Conservation (phyloP, 129 eudicot genomes). For the Flaveria bidentis region DNA sequence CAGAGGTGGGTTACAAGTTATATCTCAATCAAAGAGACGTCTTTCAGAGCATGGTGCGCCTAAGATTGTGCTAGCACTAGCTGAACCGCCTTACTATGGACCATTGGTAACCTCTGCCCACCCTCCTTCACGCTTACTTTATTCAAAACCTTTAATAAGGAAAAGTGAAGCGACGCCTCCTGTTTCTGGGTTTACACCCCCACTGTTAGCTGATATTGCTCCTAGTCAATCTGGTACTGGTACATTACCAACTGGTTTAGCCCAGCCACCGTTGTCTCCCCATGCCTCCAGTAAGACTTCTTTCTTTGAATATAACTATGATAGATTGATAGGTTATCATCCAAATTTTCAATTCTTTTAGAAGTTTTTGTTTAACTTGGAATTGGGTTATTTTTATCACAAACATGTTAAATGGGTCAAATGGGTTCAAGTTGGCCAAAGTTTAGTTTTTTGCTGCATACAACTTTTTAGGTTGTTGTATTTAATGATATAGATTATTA, state of each 20-base stretch:
- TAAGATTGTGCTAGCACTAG: conserved; percentile 31
- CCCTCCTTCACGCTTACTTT: conserved; percentile 49
- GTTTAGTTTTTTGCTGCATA: conserved; percentile 1
- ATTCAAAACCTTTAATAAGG: conserved; percentile 46
- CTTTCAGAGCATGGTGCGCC: conserved; percentile 43
- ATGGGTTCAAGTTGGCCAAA: not conserved
- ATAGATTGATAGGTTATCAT: not conserved
- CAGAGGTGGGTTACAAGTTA: conserved; percentile 31
- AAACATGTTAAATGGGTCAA: conserved; percentile 1
- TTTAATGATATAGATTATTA: not conserved
- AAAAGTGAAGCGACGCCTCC: conserved; percentile 48
- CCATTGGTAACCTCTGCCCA: conserved; percentile 46
- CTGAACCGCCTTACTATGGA: conserved; percentile 54
- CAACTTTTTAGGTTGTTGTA: not conserved
- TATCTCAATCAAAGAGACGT: conserved; percentile 38
- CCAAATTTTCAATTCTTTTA: not conserved
- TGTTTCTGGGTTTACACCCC: conserved; percentile 48
- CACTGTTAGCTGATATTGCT: conserved; percentile 56
- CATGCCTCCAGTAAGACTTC: conserved; percentile 57
- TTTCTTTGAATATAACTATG: not conserved
- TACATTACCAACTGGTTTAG: conserved; percentile 58
- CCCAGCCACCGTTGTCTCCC: conserved; percentile 86
- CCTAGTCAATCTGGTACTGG: conserved; percentile 62
- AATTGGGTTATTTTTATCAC: not conserved
- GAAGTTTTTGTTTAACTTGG: not conserved